Percentiles rank a stretch among this genome's conserved stretches.
phyloP scores from a whole-genome alignment of 495 filamentous ascomycete genomes.

The Astrothelium subdiscretum region DNA sequence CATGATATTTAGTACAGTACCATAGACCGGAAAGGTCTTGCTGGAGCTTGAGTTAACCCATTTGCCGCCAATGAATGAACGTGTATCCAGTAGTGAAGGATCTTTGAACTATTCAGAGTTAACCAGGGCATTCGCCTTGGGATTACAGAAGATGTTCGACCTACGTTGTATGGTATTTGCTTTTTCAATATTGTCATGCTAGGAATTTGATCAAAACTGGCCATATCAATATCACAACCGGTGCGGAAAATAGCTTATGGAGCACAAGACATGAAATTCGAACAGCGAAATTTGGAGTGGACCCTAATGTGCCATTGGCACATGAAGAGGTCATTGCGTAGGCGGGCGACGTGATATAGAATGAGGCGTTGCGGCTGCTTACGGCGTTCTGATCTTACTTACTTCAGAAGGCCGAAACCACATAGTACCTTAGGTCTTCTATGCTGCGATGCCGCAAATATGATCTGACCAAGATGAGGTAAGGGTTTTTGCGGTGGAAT shows the following conservation, averaged over 20 bases:
- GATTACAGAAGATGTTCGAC: not conserved
- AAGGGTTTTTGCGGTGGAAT: no score
- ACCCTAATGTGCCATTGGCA: no score
- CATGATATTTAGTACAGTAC: constrained; percentile 30
- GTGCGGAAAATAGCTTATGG: not conserved
- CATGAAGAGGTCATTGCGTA: no score
- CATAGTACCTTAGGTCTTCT: no score
- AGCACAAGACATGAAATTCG: no score
- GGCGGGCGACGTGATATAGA: no score
- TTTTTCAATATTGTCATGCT: not conserved
- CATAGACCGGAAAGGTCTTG: constrained; percentile 69
- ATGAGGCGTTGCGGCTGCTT: no score
- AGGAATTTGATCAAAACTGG: not conserved
- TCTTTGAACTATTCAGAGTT: constrained; percentile 56
- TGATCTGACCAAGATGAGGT: no score
- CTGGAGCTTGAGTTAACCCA: constrained; percentile 66
- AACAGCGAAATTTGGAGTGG: no score
- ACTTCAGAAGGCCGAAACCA: no score
- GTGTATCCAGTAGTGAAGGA: constrained; percentile 62
- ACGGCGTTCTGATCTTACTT: no score
- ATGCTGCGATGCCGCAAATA: no score
- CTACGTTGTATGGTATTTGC: not conserved
- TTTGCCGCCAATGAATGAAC: constrained; percentile 75
- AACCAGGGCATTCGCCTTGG: not conserved
- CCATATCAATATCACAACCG: not conserved